These are phyloP conservation scores for Lasiodiplodia citricola DNA, from an alignment of 2,329 filamentous ascomycete genomes.

Conservation along the genomic window DNA sequence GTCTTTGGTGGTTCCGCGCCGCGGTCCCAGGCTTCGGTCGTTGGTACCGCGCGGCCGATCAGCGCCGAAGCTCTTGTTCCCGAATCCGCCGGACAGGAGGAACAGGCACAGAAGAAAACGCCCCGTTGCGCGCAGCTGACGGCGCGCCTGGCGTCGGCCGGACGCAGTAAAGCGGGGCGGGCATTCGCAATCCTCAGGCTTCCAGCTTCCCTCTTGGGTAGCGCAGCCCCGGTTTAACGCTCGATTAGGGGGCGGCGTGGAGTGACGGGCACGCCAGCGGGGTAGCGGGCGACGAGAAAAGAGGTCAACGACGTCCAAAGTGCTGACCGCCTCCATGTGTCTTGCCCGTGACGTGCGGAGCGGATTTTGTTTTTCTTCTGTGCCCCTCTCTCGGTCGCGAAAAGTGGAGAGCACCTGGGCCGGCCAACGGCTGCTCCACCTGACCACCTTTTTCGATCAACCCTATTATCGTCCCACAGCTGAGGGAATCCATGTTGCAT, in stretches of 20 bases:
- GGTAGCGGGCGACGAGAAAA: neutral
- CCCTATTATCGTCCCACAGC: constrained; percentile 10
- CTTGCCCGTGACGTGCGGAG: neutral
- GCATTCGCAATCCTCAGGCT: constrained; percentile 8
- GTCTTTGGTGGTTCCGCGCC: neutral
- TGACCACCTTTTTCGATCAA: constrained; percentile 4
- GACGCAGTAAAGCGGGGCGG: constrained; percentile 8
- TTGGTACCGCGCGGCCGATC: neutral
- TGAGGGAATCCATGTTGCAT: neutral
- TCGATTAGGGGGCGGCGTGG: neutral
- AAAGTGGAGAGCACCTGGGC: neutral
- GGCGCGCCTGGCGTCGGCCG: constrained; percentile 12
- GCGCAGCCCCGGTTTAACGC: neutral
- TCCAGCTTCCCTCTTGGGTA: neutral
- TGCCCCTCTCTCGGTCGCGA: neutral
- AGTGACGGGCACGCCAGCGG: constrained; percentile 1
- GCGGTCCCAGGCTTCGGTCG: neutral
- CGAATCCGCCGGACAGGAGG: neutral
- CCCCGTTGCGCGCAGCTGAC: constrained; percentile 8
- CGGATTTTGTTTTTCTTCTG: neutral
- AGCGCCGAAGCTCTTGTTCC: neutral
- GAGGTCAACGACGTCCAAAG: neutral
- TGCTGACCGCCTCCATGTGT: neutral
- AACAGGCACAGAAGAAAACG: neutral
- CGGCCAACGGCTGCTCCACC: neutral